Conservation (phyloP, 2,329 filamentous ascomycete species). For the Xylaria sp. region DNA sequence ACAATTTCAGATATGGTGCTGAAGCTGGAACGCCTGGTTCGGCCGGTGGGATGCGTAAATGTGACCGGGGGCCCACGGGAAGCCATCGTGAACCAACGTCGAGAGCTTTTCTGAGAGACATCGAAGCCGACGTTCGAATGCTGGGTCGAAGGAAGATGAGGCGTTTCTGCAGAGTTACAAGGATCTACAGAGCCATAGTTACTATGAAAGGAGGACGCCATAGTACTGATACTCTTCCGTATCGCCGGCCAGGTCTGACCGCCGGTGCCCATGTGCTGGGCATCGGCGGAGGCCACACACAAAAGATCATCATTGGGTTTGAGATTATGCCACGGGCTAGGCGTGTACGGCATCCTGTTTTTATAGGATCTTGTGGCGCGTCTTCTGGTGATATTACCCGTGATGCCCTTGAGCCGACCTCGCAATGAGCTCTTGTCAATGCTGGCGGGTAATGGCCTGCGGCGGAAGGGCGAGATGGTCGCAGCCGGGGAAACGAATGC, state of each 20-base stretch:
- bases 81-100: slow-evolving; percentile 27
- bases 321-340: slow-evolving; percentile 20
- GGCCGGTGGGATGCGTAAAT: slow-evolving; percentile 13
- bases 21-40: slow-evolving; percentile 35
- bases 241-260: slow-evolving; percentile 37
- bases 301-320: slow-evolving; percentile 23
- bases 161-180: slow-evolving; percentile 15
- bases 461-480: slow-evolving; percentile 12
- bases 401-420: slow-evolving; percentile 34
- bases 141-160: slow-evolving; percentile 13
- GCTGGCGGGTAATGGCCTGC: slow-evolving; percentile 9
- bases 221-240: slow-evolving; percentile 42
- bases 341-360: slow-evolving; percentile 5
- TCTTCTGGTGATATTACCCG: slow-evolving; percentile 21
- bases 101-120: slow-evolving; percentile 11
- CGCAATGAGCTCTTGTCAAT: slow-evolving; percentile 31
- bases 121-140: slow-evolving; percentile 10
- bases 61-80: slow-evolving; percentile 19
- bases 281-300: not conserved
- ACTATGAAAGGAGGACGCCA: slow-evolving; percentile 41
- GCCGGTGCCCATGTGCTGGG: slow-evolving; percentile 15
- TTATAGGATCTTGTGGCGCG: not conserved
- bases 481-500: slow-evolving; percentile 1
- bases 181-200: slow-evolving; percentile 33
- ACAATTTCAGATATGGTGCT: slow-evolving; percentile 30